phyloP scores from a whole-genome alignment of 305 asterid species.

The Ilex paraguariensis region DNA sequence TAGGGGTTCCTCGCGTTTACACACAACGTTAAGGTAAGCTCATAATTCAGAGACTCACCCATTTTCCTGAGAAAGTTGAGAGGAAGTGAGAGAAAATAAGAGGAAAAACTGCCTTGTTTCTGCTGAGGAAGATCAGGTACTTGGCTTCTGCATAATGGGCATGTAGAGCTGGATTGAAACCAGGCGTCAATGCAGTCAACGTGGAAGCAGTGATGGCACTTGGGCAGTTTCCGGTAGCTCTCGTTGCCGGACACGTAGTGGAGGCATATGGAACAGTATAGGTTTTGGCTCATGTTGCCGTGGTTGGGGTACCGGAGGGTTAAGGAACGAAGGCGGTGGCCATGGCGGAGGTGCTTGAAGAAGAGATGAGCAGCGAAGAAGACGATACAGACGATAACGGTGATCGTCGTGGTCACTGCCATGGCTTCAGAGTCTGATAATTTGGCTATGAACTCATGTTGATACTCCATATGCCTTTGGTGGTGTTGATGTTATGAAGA shows the following conservation, averaged over 20 bases:
- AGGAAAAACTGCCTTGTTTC: conserved; percentile 1
- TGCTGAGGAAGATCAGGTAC: no score
- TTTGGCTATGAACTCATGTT: no score
- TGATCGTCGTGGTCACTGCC: background rate
- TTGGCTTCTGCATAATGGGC: conserved; percentile 41
- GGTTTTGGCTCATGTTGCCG: background rate
- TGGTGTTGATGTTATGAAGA: no score
- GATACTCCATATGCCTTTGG: no score
- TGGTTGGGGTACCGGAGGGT: background rate
- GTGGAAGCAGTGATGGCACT: conserved; percentile 44
- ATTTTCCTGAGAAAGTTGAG: conserved; percentile 24
- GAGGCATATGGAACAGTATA: conserved; percentile 36
- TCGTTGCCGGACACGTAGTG: conserved; percentile 30
- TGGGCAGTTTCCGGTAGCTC: conserved; percentile 28
- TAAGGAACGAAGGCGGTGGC: conserved; percentile 4
- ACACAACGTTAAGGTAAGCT: conserved; percentile 29
- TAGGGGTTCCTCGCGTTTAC: conserved; percentile 1
- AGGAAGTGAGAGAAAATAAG: conserved; percentile 12
- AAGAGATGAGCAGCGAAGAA: conserved; percentile 4
- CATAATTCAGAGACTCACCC: conserved; percentile 33
- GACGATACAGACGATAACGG: background rate
- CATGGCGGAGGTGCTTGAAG: conserved; percentile 11
- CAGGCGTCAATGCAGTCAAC: conserved; percentile 37
- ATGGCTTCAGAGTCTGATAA: no score
- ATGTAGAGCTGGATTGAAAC: conserved; percentile 33